Evolutionary conservation across 2,329 filamentous ascomycete species (phyloP), one percentile per base, ranked within the genome.

Genomic region (Aspergillus pseudonomiae): DNA sequence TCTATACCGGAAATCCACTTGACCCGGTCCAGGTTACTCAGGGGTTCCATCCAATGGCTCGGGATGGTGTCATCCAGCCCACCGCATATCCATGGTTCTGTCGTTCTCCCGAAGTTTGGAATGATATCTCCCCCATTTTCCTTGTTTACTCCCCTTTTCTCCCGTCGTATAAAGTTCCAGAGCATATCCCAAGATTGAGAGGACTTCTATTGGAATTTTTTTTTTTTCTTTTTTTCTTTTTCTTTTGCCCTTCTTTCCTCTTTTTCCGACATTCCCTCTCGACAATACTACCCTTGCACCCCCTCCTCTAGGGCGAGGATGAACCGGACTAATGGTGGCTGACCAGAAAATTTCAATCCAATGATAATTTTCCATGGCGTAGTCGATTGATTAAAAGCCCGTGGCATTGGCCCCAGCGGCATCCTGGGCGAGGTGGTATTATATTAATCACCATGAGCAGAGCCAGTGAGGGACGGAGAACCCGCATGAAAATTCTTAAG

Each of bases 1-100:
- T 55, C 32, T 55, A 55, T 55, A 55, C 52, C 34, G 26, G 52
- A 55, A 55, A 55, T 28, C 34, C 52, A 55, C 32, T 39, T 39
- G 24, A 36, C 52, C 52, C 21, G 52, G 52, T 6, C 21, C 10
- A 39, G 32, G 16, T 26, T 39, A 39, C 32, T 55, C 52, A 55
- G 52, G 52, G 52, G 52, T 39, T 55, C n/a, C 52, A 26, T 55
- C 34, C 52, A 55, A n/a, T 32, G 12, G 9, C 28, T 53, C 6
- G 32, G n/a, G 14, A 39, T 55, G 21, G 32, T 39, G 32, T 55
- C 32, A 39, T 55, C 11, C 39, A 41, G 39, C 39, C 39, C 39
- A 41, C 39, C 30, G 6, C 32, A 36, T 55, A 39, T 6, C 48
- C 52, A 55, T 55, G 52, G 52, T 54, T 54, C 52, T 54, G 30